Evolutionary conservation across 2,329 filamentous ascomycete genomes (phyloP).

Genomic region (Xylariaceae sp.): DNA sequence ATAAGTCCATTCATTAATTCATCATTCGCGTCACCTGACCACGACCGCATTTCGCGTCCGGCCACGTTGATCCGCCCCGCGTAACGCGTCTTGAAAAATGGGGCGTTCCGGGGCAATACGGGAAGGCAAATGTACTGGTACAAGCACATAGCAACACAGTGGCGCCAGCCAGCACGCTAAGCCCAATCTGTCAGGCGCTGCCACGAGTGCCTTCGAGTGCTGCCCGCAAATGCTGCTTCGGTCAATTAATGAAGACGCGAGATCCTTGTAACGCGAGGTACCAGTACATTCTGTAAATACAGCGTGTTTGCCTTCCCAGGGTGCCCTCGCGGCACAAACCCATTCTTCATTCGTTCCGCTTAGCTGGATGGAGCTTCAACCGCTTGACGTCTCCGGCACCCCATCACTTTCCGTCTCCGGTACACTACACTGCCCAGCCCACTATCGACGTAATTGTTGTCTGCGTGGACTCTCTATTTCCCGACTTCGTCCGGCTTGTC

Average conservation of each 20-base stretch:
- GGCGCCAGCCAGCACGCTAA: too few species aligned
- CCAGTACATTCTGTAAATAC: background rate
- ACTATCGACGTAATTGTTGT: background rate
- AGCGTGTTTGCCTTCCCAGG: background rate
- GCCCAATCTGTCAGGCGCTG: background rate
- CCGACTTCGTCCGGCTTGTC: slow-evolving; percentile 1
- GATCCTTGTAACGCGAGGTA: background rate
- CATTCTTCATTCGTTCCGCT: background rate
- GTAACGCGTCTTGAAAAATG: slow-evolving; percentile 15
- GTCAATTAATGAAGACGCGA: background rate
- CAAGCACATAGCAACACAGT: background rate
- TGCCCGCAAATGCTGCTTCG: background rate
- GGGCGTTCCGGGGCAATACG: background rate
- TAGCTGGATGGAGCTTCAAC: background rate
- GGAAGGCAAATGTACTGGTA: background rate
- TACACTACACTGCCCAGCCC: background rate
- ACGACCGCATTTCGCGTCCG: slow-evolving; percentile 18
- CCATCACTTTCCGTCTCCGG: too few species aligned
- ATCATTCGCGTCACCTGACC: slow-evolving; percentile 17
- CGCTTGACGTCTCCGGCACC: background rate
- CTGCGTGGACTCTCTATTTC: background rate
- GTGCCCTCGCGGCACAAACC: background rate
- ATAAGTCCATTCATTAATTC: background rate
- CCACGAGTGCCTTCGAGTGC: background rate
- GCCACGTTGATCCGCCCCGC: background rate